These are phyloP conservation scores for Phytophthora palmivora DNA, from an alignment of 352 stramenopile genomes.

Conservation along the genomic window DNA sequence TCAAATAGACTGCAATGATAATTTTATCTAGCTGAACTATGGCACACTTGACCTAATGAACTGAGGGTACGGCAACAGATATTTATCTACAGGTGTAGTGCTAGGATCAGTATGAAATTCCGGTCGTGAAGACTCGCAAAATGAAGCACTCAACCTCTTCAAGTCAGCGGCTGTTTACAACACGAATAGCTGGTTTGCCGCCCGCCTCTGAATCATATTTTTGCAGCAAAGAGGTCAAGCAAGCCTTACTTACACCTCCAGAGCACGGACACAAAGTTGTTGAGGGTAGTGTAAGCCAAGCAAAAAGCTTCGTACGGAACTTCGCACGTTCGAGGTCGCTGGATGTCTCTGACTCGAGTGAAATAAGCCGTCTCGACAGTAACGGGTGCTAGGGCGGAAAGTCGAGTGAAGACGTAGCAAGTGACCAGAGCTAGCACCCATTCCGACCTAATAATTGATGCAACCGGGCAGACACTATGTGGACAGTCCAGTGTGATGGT, in stretches of 20 bases:
- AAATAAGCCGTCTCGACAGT: constrained; percentile 14
- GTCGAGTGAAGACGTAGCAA: constrained; percentile 2
- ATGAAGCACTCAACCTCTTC: constrained; percentile 24
- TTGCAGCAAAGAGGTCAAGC: constrained; percentile 26
- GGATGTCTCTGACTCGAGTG: constrained; percentile 22
- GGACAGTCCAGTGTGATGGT: constrained; percentile 25
- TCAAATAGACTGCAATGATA: constrained; percentile 15
- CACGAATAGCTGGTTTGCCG: constrained; percentile 11
- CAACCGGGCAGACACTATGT: too few species aligned
- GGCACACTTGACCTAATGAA: constrained; percentile 23
- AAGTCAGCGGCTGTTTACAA: constrained; percentile 14
- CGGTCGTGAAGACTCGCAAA: constrained; percentile 10
- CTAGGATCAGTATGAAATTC: constrained; percentile 1
- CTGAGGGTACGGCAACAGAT: constrained; percentile 23
- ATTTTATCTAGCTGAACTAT: constrained; percentile 18
- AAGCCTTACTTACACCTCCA: constrained; percentile 30
- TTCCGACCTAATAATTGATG: background rate
- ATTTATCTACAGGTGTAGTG: constrained; percentile 11
- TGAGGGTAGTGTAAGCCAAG: constrained; percentile 4
- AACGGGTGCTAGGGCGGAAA: constrained; percentile 22
- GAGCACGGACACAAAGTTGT: constrained; percentile 19
- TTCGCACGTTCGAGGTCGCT: constrained; percentile 10
- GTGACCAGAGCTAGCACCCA: background rate
- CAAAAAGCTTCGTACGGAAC: constrained; percentile 9
- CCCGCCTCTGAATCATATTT: constrained; percentile 28